Percentiles rank a stretch among this genome's conserved stretches.
Conservation (phyloP, 805 yeast species). For the Saccharomycopsis schoenii region DNA sequence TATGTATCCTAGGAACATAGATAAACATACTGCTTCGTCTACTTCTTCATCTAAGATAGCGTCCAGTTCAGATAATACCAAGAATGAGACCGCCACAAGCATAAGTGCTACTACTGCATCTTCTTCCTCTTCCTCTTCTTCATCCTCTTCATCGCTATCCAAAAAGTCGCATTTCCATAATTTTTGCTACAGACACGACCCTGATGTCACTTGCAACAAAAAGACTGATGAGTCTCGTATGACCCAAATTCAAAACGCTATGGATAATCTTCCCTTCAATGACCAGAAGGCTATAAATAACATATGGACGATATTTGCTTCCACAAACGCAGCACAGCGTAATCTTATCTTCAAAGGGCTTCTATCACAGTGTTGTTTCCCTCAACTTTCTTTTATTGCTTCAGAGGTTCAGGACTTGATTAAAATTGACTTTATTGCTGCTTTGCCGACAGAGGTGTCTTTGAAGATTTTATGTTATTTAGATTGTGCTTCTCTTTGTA, state of each 20-base stretch:
- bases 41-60: neutral
- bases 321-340: slow-evolving; percentile 62
- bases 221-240: slow-evolving; percentile 54
- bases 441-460: slow-evolving; percentile 78
- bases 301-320: slow-evolving; percentile 76
- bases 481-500: slow-evolving; percentile 89
- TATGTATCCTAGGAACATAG: neutral
- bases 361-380: slow-evolving; percentile 85
- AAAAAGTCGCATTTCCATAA: slow-evolving; percentile 25
- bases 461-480: slow-evolving; percentile 78
- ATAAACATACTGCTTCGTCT: neutral
- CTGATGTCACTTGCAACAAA: slow-evolving; percentile 68
- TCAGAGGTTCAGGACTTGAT: slow-evolving; percentile 71
- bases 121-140: neutral
- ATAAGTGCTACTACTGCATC: neutral
- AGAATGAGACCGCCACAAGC: neutral
- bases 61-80: neutral
- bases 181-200: slow-evolving; percentile 90
- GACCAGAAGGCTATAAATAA: slow-evolving; percentile 74
- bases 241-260: slow-evolving; percentile 48
- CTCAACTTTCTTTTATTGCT: slow-evolving; percentile 80
- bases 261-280: slow-evolving; percentile 51
- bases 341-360: slow-evolving; percentile 74
- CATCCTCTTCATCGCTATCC: neutral
- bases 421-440: slow-evolving; percentile 78